Evolutionary conservation across 2,329 filamentous ascomycete species (phyloP).

Genomic region (Dactylellina drechsleri): DNA sequence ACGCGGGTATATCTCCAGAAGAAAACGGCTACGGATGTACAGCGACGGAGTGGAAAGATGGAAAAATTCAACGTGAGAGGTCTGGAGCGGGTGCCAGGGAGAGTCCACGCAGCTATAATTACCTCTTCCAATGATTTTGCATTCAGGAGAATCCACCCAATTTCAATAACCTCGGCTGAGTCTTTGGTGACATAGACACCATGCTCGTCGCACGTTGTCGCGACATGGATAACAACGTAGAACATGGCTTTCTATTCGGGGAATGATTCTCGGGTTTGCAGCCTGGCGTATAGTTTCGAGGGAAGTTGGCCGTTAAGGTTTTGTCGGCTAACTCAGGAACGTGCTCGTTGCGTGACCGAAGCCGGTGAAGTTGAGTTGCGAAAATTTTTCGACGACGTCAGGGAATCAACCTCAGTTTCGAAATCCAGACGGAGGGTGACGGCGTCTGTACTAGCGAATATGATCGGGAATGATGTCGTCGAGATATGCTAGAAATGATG

Average conservation of each 20-base stretch:
- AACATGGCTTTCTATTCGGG: slow-evolving; percentile 77
- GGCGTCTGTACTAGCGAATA: slow-evolving; percentile 45
- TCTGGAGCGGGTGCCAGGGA: slow-evolving; percentile 16
- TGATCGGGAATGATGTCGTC: slow-evolving; percentile 43
- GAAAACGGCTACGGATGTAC: slow-evolving; percentile 42
- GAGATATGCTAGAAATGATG: slow-evolving; percentile 18
- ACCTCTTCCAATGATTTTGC: slow-evolving; percentile 93
- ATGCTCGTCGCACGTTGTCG: slow-evolving; percentile 98
- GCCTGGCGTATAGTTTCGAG: slow-evolving; percentile 55
- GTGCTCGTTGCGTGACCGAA: slow-evolving; percentile 48
- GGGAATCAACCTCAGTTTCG: slow-evolving; percentile 11
- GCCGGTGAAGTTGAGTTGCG: slow-evolving; percentile 17
- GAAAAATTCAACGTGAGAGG: background rate
- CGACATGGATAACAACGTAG: slow-evolving; percentile 97
- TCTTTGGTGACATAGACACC: slow-evolving; percentile 99
- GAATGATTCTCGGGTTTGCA: slow-evolving; percentile 63
- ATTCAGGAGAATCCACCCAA: slow-evolving; percentile 96
- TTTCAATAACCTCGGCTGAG: slow-evolving; percentile 98
- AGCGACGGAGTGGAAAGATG: background rate
- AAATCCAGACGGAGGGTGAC: slow-evolving; percentile 24
- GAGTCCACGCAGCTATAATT: slow-evolving; percentile 60
- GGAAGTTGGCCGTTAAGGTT: slow-evolving; percentile 15
- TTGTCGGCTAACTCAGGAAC: slow-evolving; percentile 62
- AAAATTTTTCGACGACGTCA: slow-evolving; percentile 16
- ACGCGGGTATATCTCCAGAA: slow-evolving; percentile 25